phyloP scores from a whole-genome alignment of 2,329 filamentous ascomycete species.

The Aspergillus sp. region DNA sequence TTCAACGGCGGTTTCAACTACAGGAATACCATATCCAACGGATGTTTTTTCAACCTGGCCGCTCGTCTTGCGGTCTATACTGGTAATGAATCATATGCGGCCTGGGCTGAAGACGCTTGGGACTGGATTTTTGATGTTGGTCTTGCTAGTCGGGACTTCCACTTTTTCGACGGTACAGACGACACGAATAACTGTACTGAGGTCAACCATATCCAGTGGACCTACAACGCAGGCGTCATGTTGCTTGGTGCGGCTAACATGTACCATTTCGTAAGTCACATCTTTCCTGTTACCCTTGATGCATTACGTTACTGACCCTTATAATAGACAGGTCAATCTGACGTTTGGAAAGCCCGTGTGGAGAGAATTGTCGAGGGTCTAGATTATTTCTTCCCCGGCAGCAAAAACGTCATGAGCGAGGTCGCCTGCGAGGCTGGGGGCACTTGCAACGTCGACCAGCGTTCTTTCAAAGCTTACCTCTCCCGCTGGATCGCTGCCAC shows the following conservation, averaged over 20 bases:
- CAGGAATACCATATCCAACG: slow-evolving; percentile 11
- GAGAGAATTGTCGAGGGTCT: slow-evolving; percentile 50
- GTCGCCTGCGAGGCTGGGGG: slow-evolving; percentile 47
- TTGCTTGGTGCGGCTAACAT: slow-evolving; percentile 48
- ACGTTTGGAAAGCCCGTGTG: slow-evolving; percentile 46
- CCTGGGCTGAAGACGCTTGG: slow-evolving; percentile 62
- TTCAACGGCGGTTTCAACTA: slow-evolving; percentile 8
- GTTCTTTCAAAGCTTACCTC: slow-evolving; percentile 58
- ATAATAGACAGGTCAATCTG: slow-evolving; percentile 22
- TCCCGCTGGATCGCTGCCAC: slow-evolving; percentile 51
- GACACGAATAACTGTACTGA: slow-evolving; percentile 43
- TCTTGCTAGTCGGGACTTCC: slow-evolving; percentile 40
- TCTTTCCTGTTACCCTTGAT: background rate
- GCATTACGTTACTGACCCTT: background rate
- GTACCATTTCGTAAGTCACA: slow-evolving; percentile 42
- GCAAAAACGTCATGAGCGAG: slow-evolving; percentile 50
- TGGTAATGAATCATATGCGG: slow-evolving; percentile 7
- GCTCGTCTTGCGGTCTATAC: slow-evolving; percentile 11
- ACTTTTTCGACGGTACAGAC: slow-evolving; percentile 48
- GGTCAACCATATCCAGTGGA: slow-evolving; percentile 46
- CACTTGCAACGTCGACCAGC: slow-evolving; percentile 53
- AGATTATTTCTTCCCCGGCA: slow-evolving; percentile 42
- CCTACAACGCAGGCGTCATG: slow-evolving; percentile 48
- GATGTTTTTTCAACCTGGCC: slow-evolving; percentile 11
- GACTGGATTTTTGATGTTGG: slow-evolving; percentile 46